Conservation (phyloP, 495 filamentous ascomycete species). For the Penicillium tannophilum region DNA sequence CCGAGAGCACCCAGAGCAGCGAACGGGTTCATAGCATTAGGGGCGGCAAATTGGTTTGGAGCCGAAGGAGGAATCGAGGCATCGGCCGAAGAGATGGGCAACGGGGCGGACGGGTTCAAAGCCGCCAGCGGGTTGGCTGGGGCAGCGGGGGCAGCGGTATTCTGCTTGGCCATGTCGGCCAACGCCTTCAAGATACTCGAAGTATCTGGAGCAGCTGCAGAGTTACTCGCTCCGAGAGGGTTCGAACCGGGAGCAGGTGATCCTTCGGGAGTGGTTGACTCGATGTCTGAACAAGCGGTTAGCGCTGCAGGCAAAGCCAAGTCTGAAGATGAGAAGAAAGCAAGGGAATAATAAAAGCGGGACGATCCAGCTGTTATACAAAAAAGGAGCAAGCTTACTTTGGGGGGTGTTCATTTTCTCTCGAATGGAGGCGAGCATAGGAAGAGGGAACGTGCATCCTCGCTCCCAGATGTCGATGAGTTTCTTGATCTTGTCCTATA, state of each 20-base stretch:
- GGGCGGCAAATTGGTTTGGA: conserved; percentile 56
- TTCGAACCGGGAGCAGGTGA: conserved; percentile 67
- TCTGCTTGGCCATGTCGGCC: conserved; percentile 84
- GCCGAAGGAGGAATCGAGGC: conserved; percentile 50
- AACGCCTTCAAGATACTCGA: conserved; percentile 78
- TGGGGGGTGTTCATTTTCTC: conserved; percentile 71
- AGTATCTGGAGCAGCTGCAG: conserved; percentile 56
- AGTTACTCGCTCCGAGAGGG: conserved; percentile 34
- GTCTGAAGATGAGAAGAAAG: background rate
- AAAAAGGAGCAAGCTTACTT: conserved; percentile 54
- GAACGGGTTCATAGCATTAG: conserved; percentile 53
- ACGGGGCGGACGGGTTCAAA: conserved; percentile 52
- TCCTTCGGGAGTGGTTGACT: conserved; percentile 79
- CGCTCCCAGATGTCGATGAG: conserved; percentile 98
- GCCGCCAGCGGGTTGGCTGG: conserved; percentile 56
- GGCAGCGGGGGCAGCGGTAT: conserved; percentile 61
- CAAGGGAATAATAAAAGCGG: background rate
- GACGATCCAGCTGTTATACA: background rate
- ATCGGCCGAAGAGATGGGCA: conserved; percentile 49
- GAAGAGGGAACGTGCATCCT: conserved; percentile 81
- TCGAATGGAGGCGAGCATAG: conserved; percentile 84
- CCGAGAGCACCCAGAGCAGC: conserved; percentile 43
- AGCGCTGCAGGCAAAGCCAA: conserved; percentile 9
- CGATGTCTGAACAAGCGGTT: conserved; percentile 47
- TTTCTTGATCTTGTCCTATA: conserved; percentile 94